Evolutionary conservation across 2,329 filamentous ascomycete species (phyloP), one percentile per base, ranked within the genome.

Genomic region (Colletotrichum eleusines): DNA sequence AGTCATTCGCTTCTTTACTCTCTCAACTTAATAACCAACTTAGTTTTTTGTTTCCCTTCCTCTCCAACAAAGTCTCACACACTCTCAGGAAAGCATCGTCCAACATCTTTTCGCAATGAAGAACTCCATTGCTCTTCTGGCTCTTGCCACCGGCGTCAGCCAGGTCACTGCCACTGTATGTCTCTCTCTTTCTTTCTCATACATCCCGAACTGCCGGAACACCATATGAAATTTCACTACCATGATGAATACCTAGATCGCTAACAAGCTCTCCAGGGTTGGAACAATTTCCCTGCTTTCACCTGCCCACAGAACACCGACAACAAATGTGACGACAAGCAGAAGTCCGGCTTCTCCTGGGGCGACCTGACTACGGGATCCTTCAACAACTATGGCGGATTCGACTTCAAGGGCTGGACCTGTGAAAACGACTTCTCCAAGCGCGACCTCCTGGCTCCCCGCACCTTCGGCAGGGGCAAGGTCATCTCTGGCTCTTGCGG

Each of bases 281-380:
- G 68, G 68, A 71, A 71, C 58, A 71, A 71, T 69, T 72, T 67
- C 76, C 72, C 74, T 61, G 78, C 85, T 71, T 97, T 90, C 86
- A 84, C 85, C 59, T 91, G 86, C 80, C 94, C 94, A 16, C 82
- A 84, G 70, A 94, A 93, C 86, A 89, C 87, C 77, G 84, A 94
- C 84, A 96, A 96, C 84, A 82, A 91, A 76, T 98, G 95, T 82
- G 89, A 87, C 69, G 79, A 87, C n/a, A 81, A 90, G 74, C 93
- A 97, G 83, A 82, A 87, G 73, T 74, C 77, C 28, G 94, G 94
- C 60, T 96, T 92, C 80, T 84, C 91, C 84, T 98, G 92, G 88
- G 81, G 81, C 33, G 87, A 88, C 74, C 86, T 97, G 31, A 75
- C 79, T 73, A 74, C 82, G 44, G 94, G 93, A 54, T 76, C 79